These are phyloP conservation scores for Colletotrichum sidae DNA, from an alignment of 2,329 filamentous ascomycete genomes.

Conservation along the genomic window DNA sequence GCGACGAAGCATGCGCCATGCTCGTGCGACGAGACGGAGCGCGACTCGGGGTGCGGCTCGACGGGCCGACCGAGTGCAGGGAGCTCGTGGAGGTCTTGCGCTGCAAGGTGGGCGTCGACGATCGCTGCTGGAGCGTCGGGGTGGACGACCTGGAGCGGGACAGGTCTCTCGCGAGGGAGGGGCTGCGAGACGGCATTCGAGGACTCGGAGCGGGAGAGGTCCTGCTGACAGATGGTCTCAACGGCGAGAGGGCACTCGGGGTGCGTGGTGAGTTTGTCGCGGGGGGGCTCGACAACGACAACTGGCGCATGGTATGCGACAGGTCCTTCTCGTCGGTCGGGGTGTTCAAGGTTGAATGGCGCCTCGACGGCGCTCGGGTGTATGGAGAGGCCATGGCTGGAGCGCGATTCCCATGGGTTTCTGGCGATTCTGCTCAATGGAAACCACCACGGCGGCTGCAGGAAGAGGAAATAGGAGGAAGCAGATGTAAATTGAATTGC, in stretches of 20 bases:
- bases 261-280: constrained; percentile 44
- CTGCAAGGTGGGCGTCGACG: constrained; percentile 61
- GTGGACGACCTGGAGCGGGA: constrained; percentile 57
- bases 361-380: constrained; percentile 44
- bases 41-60: constrained; percentile 44
- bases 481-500: background rate
- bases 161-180: constrained; percentile 51
- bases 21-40: constrained; percentile 62
- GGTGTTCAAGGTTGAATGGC: constrained; percentile 46
- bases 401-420: constrained; percentile 27
- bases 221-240: constrained; percentile 51
- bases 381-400: constrained; percentile 32
- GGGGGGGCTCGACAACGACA: constrained; percentile 54
- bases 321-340: constrained; percentile 48
- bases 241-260: constrained; percentile 47
- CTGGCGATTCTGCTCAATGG: background rate
- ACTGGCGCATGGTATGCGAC: constrained; percentile 56
- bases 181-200: constrained; percentile 55
- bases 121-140: constrained; percentile 57
- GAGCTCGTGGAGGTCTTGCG: constrained; percentile 70
- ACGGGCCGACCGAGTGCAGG: constrained; percentile 58
- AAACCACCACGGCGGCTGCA: background rate
- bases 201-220: constrained; percentile 53
- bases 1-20: constrained; percentile 57
- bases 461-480: background rate